Evolutionary conservation across 2,329 filamentous ascomycete species (phyloP), one percentile per base, ranked within the genome.

Genomic region (Kalmusia sp.): DNA sequence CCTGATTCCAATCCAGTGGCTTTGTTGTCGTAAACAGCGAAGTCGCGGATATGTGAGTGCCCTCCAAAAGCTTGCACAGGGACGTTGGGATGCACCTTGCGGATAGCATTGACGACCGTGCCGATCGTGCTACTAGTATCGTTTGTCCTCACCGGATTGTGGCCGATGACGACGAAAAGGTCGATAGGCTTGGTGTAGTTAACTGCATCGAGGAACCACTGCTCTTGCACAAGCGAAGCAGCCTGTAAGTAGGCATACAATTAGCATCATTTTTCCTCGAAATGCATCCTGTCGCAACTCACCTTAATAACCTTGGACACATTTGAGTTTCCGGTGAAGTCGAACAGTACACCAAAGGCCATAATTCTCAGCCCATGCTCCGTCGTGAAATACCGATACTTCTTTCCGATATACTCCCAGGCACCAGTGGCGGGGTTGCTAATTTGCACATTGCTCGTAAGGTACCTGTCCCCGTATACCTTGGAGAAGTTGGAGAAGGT

Each of bases 51-150:
- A 64, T 88, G 86, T 31, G 77, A 82, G 70, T 88, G 86, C 8
- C 86, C 86, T 17, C 86, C 87, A 58, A 90, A 86, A 48, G 85
- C 80, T 67, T 88, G 85, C 40, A 89, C 82, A 0, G 87, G 87
- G 1, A 81, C 83, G 12, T 80, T 73, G 1, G 84, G 82, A 47
- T 82, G 81, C 15, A 79, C 72, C 9, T 77, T 76, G 14, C 87
- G 82, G 58, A 90, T 88, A 25, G 84, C 81, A 37, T 82, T 76
- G 60, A 83, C 82, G 12, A 89, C 82, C 0, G 75, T 76, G 2
- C 74, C 69, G 55, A 80, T 77, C 4, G 76, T 78, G 45, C 73
- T 76, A 30, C 71, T 76, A 62, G 77, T 81, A 17, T 71, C 76
- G 5, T 67, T 72, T 11, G 76, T 74, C 3, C 82, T 77, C 6